phyloP scores from a whole-genome alignment of 495 filamentous ascomycete species.

The Aspergillus heteromorphus region DNA sequence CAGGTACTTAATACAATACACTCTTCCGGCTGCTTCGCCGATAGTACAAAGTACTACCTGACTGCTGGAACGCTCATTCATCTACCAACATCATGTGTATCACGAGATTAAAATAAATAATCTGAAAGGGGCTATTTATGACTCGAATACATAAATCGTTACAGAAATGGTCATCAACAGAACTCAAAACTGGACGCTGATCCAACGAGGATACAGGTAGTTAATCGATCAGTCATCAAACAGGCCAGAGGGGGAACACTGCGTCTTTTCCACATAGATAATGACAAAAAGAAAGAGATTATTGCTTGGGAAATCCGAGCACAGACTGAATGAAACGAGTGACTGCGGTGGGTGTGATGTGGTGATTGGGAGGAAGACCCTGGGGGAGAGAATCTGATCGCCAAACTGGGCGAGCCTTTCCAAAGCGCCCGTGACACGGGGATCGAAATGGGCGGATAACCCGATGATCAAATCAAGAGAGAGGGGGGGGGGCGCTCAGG shows the following conservation, averaged over 20 bases:
- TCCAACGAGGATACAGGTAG: neutral
- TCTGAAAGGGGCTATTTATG: constrained; percentile 2
- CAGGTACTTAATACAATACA: too few species aligned
- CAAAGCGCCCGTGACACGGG: too few species aligned
- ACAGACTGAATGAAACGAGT: neutral
- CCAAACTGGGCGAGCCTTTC: too few species aligned
- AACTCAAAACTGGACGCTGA: neutral
- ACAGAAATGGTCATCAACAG: constrained; percentile 7
- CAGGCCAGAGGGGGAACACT: neutral
- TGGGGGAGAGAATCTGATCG: too few species aligned
- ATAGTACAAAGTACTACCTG: too few species aligned
- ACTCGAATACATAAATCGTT: constrained; percentile 9
- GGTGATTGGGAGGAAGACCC: neutral
- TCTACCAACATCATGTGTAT: neutral
- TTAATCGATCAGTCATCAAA: neutral
- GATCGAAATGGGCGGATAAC: too few species aligned
- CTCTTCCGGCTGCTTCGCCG: too few species aligned
- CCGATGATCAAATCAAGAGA: too few species aligned
- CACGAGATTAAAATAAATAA: neutral
- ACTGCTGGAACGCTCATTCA: too few species aligned
- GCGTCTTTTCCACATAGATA: neutral
- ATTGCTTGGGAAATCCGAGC: neutral
- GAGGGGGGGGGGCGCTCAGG: too few species aligned
- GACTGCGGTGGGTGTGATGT: neutral
- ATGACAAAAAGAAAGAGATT: neutral